Evolutionary conservation across 106 monocot genomes (phyloP).

Genomic region (Amphibolis antarctica): DNA sequence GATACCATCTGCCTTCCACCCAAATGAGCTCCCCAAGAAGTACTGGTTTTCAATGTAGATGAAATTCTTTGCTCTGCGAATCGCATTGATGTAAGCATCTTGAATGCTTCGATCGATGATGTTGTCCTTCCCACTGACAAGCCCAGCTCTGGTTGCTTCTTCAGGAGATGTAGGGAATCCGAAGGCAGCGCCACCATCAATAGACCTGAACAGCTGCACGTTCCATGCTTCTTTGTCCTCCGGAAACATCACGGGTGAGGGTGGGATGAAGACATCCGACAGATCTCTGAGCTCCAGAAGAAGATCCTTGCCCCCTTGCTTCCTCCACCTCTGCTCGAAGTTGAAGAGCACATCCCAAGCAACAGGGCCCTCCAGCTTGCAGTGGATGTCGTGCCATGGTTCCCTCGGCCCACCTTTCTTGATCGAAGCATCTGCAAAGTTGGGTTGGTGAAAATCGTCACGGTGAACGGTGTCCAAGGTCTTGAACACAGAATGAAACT

Average conservation of each 20-base stretch:
- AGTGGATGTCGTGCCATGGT: slow-evolving; percentile 72
- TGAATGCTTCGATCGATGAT: slow-evolving; percentile 64
- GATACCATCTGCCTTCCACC: slow-evolving; percentile 44
- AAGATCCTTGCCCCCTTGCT: slow-evolving; percentile 41
- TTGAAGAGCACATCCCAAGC: slow-evolving; percentile 67
- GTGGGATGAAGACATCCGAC: slow-evolving; percentile 25
- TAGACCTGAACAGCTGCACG: slow-evolving; percentile 58
- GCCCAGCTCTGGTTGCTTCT: slow-evolving; percentile 40
- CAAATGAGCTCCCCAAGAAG: slow-evolving; percentile 57
- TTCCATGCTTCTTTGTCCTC: slow-evolving; percentile 54
- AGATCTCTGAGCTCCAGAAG: slow-evolving; percentile 31
- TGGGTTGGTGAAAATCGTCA: slow-evolving; percentile 63
- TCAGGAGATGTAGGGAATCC: slow-evolving; percentile 54
- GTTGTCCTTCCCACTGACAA: slow-evolving; percentile 57
- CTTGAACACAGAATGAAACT: slow-evolving; percentile 51
- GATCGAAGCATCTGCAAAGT: slow-evolving; percentile 31
- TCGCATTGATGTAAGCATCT: slow-evolving; percentile 57
- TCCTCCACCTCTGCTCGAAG: slow-evolving; percentile 63
- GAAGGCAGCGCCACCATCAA: slow-evolving; percentile 52
- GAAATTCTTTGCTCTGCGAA: slow-evolving; percentile 48
- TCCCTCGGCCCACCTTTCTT: slow-evolving; percentile 56
- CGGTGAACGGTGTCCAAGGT: slow-evolving; percentile 39
- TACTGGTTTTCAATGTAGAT: slow-evolving; percentile 80
- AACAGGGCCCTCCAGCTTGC: slow-evolving; percentile 38
- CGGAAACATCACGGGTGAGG: slow-evolving; percentile 34